Evolutionary conservation across 2,329 filamentous ascomycete genomes (phyloP), one percentile per base, ranked within the genome.

Genomic region (Raffaelea arxii): DNA sequence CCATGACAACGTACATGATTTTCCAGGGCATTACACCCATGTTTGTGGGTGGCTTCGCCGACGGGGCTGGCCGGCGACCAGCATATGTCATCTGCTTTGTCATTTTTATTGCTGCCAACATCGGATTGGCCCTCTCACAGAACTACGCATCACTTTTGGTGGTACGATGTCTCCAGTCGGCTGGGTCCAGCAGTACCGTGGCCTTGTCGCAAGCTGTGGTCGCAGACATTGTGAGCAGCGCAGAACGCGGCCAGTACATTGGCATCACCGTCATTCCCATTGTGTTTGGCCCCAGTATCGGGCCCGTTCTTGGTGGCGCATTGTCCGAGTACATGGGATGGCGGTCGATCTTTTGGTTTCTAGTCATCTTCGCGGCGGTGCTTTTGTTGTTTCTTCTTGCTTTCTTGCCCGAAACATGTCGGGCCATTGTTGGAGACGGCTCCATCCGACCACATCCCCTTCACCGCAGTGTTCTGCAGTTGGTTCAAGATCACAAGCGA

Each of bases 321-420:
- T 63, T 84, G 2, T 66, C 68, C 4, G 65, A 79, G 41, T 75
- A 70, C 42, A 62, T 79, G 1, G 75, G 75, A 1, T 83, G 79
- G 78, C 64, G 71, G 25, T 65, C 68, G 25, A 75, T 81, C 24
- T 83, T 83, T 54, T 82, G 78, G 77, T 78, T 80, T 46, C 59
- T 82, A 12, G 62, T 69, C 11, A 78, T 82, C 9, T 52, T 66
- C 1, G 53, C 59, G 0, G 60, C 58, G 0, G 63, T 68, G 1
- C 62, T 70, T 22, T 53, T 74, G 4, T 44, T 71, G 0, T 51
- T 72, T 0, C 56, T 77, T 6, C 37, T 68, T 2, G 24, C 72
- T 0, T 69, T 80, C 36, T 64, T 81, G 21, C 80, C 78, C 0
- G 72, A 77, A 49, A 77, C 73, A 0, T 70, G 70, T 48, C 59